Evolutionary conservation across 495 filamentous ascomycete species (phyloP), one percentile per base, ranked within the genome.

Genomic region (Saxispiralis lemnorum): DNA sequence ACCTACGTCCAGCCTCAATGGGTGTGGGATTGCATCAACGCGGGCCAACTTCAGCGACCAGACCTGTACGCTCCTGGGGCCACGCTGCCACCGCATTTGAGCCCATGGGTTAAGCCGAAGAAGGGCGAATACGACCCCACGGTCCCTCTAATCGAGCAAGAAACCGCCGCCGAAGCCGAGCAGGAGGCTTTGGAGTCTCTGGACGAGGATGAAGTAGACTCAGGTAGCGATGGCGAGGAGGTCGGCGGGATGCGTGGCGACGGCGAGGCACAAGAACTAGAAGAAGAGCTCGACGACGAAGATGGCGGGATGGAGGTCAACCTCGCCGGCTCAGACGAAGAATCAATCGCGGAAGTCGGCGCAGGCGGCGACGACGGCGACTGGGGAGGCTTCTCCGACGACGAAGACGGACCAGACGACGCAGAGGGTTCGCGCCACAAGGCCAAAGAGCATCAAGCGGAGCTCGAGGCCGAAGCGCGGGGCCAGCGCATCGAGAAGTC

Each of bases 1-100:
- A 86, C 78, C 36, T 96, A 96, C 51, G 61, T 97, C 38, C 89
- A 97, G 63, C 89, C 89, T 16, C 89, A 97, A 57, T 97, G 93
- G 85, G 73, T 97, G 12, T 97, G 89, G 89, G 89, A 97, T 50
- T 83, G 81, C 56, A 64, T 95, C 51, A 97, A 97, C 60, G 76
- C 81, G 19, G 83, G 83, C 33, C 82, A 83, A 59, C 63, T 97
- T 31, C 78, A 95, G 49, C 70, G 81, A 31, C 77, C 87, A 11
- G 84, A 93, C 57, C 66, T 89, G 1, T 97, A 97, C 49, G 83
- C 75, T 2, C 87, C 92, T 3, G 92, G 89, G 15, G 80, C 85
- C 12, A 75, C 78, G 46, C 68, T 97, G 28, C 89, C 89, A 13
- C 86, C 89, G 4, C 89, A 97, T 69, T 60, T 97, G 45, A 95